These are phyloP conservation scores for Naegleria lovaniensis DNA, from an alignment of 208 protist species.

Conservation along the genomic window DNA sequence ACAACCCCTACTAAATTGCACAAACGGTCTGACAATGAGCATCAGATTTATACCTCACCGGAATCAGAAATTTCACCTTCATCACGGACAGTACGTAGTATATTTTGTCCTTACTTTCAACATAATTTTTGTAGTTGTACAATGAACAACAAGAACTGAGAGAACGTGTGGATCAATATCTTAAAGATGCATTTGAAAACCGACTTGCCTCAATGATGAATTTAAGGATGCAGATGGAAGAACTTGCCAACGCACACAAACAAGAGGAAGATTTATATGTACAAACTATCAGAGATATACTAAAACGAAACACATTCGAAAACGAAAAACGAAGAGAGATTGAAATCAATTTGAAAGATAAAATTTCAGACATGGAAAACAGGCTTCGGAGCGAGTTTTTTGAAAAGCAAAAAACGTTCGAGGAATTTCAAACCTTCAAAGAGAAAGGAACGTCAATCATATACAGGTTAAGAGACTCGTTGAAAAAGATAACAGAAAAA, in stretches of 20 bases:
- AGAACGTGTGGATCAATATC: background rate
- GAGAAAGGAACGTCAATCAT: background rate
- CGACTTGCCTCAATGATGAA: background rate
- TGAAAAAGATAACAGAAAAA: background rate
- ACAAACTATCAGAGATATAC: background rate
- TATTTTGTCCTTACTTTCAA: background rate
- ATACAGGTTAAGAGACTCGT: background rate
- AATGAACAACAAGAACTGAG: background rate
- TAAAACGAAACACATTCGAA: background rate
- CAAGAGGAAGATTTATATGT: background rate
- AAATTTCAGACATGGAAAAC: background rate
- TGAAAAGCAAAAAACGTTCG: background rate
- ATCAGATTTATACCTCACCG: too few species aligned
- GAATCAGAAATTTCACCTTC: background rate
- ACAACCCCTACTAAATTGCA: too few species aligned
- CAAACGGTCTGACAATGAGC: too few species aligned
- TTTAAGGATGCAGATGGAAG: background rate
- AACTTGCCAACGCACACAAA: background rate
- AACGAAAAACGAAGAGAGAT: background rate
- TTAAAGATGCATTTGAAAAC: constrained; percentile 9
- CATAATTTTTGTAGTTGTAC: background rate
- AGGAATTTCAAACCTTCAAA: background rate
- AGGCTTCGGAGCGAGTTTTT: background rate
- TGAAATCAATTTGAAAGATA: background rate
- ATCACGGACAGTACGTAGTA: background rate